Base-by-base conservation (phyloP, 1,284 basidiomycete species). In the Cryptococcus hybrid region DNA sequence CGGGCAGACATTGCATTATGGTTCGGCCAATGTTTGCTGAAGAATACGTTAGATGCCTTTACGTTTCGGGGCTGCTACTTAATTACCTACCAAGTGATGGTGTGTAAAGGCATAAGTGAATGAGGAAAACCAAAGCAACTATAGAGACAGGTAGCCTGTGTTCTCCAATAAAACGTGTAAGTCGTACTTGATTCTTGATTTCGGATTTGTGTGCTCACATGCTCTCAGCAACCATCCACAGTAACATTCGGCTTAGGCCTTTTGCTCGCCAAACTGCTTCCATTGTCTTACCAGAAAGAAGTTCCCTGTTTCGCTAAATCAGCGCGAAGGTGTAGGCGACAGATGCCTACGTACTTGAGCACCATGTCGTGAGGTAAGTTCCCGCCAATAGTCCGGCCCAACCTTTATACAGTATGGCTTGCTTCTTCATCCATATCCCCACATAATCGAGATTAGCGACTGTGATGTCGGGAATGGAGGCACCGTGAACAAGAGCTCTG, bases 331-430 rank as follows among this genome's bases (percentile, higher is more conserved):
- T 30, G 4, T 30, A 30, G 30, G 30, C 4, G 4, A 30, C 30
- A 30, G 30, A 30, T 30, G 30, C 4, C 30, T 30, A 34, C 18
- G 36, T 30, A 36, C 50, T 11, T 18, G 39, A 15, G 24, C 3
- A 30, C 51, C 56, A 57, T 1, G 52, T 34, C 5, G 34, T 12
- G 6, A 46, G 7, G 36, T 48, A 35, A 6, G 12, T 30, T 36
- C 47, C 47, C 9, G 48, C 37, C 39, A 36, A 40, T 11, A 52
- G n/a, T n/a, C 38, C 52, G 9, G 30, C 13, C 56, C 56, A 57
- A 18, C 40, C 6, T 35, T 43, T 53, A 11, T 53, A 45, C 12
- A 53, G 18, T 7, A 49, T 37, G 6, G 51, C 51, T 45, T 49
- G 47, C 13, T 9, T 51, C 6, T 38, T 24, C 9, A 57, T 9